phyloP scores from a whole-genome alignment of 2,329 filamentous ascomycete genomes.

The Cladosporium sp. region DNA sequence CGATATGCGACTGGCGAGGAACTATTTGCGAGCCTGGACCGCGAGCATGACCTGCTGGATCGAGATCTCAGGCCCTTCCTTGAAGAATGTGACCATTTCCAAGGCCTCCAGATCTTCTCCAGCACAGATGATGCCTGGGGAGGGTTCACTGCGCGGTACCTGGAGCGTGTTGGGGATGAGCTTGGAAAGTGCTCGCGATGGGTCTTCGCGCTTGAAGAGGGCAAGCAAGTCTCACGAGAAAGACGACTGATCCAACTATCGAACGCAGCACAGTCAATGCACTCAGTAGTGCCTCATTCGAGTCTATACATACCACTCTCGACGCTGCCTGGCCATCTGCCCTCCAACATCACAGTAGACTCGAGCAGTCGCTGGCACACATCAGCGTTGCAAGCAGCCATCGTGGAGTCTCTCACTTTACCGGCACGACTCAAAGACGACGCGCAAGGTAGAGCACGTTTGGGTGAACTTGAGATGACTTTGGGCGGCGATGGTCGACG shows the following conservation, averaged over 20 bases:
- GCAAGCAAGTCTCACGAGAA: constrained; percentile 49
- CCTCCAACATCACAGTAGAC: constrained; percentile 62
- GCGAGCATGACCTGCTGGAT: constrained; percentile 82
- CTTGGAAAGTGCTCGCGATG: constrained; percentile 85
- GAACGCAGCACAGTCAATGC: constrained; percentile 73
- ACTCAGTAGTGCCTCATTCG: constrained; percentile 67
- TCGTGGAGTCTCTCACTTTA: constrained; percentile 76
- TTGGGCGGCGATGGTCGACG: constrained; percentile 78
- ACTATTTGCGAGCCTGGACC: constrained; percentile 58
- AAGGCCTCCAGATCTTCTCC: constrained; percentile 71
- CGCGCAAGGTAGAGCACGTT: constrained; percentile 47
- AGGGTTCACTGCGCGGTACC: constrained; percentile 46
- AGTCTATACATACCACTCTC: constrained; percentile 77
- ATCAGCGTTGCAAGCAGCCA: constrained; percentile 72
- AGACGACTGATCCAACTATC: constrained; percentile 65
- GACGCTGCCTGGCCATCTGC: constrained; percentile 58
- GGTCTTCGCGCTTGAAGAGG: constrained; percentile 80
- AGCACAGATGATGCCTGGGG: constrained; percentile 56
- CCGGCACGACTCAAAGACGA: constrained; percentile 66
- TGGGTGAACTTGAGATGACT: constrained; percentile 64
- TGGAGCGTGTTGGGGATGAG: constrained; percentile 77
- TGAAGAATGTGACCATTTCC: constrained; percentile 91
- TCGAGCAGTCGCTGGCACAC: constrained; percentile 72
- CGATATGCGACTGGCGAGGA: constrained; percentile 72
- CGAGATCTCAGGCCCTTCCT: constrained; percentile 85